Percentiles rank a stretch among this genome's conserved stretches.
Conservation (phyloP, 1,139 yeast species). For the Ogataea hybrid region DNA sequence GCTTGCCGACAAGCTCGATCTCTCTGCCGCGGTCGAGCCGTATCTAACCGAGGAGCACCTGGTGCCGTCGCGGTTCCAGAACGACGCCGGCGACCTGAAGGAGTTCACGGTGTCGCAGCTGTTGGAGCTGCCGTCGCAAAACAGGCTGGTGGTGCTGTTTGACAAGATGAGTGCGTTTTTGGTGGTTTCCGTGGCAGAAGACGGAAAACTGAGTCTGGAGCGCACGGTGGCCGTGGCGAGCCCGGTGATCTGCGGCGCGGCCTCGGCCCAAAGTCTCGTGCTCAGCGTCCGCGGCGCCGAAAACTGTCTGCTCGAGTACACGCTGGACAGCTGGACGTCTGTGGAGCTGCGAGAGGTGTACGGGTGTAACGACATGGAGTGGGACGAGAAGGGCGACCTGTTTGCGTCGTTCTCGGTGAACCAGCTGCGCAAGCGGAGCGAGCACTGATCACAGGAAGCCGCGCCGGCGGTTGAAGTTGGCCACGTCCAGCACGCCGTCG, state of each 20-base stretch:
- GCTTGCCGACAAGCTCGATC: conserved; percentile 46
- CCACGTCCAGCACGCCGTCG: conserved; percentile 29
- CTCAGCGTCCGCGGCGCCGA: conserved; percentile 33
- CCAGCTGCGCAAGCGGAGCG: conserved; percentile 79
- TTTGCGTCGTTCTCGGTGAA: conserved; percentile 65
- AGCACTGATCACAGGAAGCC: conserved; percentile 44
- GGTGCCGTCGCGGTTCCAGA: conserved; percentile 66
- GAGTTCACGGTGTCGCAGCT: conserved; percentile 58
- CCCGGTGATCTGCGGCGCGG: conserved; percentile 25
- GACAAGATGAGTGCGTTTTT: conserved; percentile 27
- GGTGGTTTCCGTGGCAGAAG: conserved; percentile 23
- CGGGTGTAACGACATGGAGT: conserved; percentile 22
- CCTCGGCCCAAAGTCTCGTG: conserved; percentile 21
- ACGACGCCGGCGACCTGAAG: conserved; percentile 44
- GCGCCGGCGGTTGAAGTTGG: conserved; percentile 20
- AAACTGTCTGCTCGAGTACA: conserved; percentile 45
- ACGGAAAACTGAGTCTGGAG: conserved; percentile 33
- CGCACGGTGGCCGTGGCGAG: conserved; percentile 31
- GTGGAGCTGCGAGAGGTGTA: conserved; percentile 18
- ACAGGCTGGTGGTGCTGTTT: conserved; percentile 28
- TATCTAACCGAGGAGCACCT: conserved; percentile 56
- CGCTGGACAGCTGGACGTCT: conserved; percentile 34
- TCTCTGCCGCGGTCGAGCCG: conserved; percentile 47
- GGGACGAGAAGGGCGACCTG: conserved; percentile 40
- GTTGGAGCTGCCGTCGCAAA: conserved; percentile 26